A percentile compares a stretch with the other conserved stretches of the same genome.
These are phyloP conservation scores for Arthrobotrys pseudoclavata DNA, from an alignment of 2,329 filamentous ascomycete genomes.

Conservation along the genomic window DNA sequence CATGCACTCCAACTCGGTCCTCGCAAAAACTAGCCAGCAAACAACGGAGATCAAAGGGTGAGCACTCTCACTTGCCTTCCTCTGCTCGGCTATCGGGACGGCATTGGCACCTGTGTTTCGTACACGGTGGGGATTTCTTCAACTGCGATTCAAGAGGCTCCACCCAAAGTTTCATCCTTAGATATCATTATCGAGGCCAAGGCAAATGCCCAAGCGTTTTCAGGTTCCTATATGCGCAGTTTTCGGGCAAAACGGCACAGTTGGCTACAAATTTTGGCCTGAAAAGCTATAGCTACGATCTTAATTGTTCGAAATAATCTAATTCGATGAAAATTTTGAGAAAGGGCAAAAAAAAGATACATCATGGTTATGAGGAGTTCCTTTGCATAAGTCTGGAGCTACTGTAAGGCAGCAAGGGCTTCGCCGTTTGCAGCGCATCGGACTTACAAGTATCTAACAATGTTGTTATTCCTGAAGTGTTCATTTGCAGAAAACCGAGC, in stretches of 20 bases:
- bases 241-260: slow-evolving; percentile 33
- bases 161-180: slow-evolving; percentile 51
- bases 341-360: background rate
- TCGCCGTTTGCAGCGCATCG: slow-evolving; percentile 43
- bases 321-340: slow-evolving; percentile 41
- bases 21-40: slow-evolving; percentile 35
- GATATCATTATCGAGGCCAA: slow-evolving; percentile 48
- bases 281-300: slow-evolving; percentile 3
- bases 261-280: slow-evolving; percentile 19
- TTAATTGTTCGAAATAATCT: slow-evolving; percentile 8
- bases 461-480: background rate
- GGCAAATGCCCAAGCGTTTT: slow-evolving; percentile 44
- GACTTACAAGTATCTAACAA: slow-evolving; percentile 27
- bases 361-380: slow-evolving; percentile 21
- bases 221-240: slow-evolving; percentile 20
- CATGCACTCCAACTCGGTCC: slow-evolving; percentile 14
- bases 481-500: slow-evolving; percentile 29
- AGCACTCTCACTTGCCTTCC: slow-evolving; percentile 42
- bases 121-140: slow-evolving; percentile 23
- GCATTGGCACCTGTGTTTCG: slow-evolving; percentile 42
- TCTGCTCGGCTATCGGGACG: slow-evolving; percentile 53
- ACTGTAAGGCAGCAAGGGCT: slow-evolving; percentile 36
- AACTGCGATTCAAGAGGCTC: slow-evolving; percentile 36
- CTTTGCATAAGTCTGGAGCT: slow-evolving; percentile 24
- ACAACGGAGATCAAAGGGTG: slow-evolving; percentile 48